Evolutionary conservation across 768 basidiomycete species (phyloP).

Genomic region (Mycena sanguinolenta): DNA sequence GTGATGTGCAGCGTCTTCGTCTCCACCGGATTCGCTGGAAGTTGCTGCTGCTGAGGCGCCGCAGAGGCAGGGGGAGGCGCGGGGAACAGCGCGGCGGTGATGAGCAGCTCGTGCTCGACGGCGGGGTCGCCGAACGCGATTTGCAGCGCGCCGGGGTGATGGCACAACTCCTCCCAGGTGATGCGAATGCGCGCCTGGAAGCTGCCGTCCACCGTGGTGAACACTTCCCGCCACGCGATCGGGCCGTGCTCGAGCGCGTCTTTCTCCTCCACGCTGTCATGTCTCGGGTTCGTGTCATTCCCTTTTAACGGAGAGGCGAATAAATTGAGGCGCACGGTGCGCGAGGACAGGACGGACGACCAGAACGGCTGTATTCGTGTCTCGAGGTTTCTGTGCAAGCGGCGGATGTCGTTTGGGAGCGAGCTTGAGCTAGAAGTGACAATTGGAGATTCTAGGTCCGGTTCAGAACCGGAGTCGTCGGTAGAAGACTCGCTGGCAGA

Average conservation of each 20-base stretch:
- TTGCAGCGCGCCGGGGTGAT: slow-evolving; percentile 68
- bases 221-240: slow-evolving; percentile 62
- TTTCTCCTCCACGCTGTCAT: slow-evolving; percentile 42
- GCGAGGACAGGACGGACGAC: slow-evolving; percentile 76
- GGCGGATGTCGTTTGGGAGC: slow-evolving; percentile 51
- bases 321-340: slow-evolving; percentile 74
- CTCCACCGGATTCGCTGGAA: slow-evolving; percentile 34
- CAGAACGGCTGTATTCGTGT: slow-evolving; percentile 84
- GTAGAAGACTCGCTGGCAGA: slow-evolving; percentile 26
- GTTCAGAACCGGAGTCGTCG: slow-evolving; percentile 30
- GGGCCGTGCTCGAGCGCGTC: slow-evolving; percentile 55
- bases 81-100: slow-evolving; percentile 67
- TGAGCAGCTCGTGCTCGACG: slow-evolving; percentile 67
- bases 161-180: slow-evolving; percentile 76
- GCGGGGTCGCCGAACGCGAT: slow-evolving; percentile 69
- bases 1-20: slow-evolving; percentile 55
- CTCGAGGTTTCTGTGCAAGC: slow-evolving; percentile 83
- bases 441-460: slow-evolving; percentile 33
- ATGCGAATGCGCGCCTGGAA: slow-evolving; percentile 77
- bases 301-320: slow-evolving; percentile 58
- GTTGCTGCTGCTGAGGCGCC: slow-evolving; percentile 13
- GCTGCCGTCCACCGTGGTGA: slow-evolving; percentile 77
- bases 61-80: slow-evolving; percentile 39
- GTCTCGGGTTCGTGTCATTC: slow-evolving; percentile 31
- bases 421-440: slow-evolving; percentile 31